Evolutionary conservation across 306 rosid species (phyloP).

Genomic region (Cicer bijugum): DNA sequence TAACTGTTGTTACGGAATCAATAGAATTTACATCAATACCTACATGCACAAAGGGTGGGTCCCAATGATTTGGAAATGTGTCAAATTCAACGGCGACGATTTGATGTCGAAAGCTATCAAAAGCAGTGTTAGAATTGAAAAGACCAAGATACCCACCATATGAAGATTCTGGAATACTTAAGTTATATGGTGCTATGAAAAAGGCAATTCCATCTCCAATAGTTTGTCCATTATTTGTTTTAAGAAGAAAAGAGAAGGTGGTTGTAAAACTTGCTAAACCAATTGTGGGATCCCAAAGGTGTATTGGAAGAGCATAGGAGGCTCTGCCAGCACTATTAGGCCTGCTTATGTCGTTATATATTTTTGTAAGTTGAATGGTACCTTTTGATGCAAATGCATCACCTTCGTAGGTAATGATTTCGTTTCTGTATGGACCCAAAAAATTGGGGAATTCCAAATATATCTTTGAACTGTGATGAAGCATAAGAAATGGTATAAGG

Average conservation of each 20-base stretch:
- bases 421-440: not conserved
- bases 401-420: slow-evolving; percentile 36
- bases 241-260: slow-evolving; percentile 10
- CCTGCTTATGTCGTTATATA: not conserved
- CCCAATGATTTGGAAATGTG: slow-evolving; percentile 41
- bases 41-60: slow-evolving; percentile 40
- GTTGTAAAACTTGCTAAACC: slow-evolving; percentile 20
- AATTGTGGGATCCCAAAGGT: slow-evolving; percentile 32
- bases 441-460: slow-evolving; percentile 10
- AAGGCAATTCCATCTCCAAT: slow-evolving; percentile 42
- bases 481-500: slow-evolving; percentile 26
- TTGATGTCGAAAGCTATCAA: not conserved
- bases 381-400: not conserved
- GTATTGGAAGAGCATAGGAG: slow-evolving; percentile 32
- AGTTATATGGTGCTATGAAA: slow-evolving; percentile 43
- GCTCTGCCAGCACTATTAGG: slow-evolving; percentile 41
- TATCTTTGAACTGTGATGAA: not conserved
- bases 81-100: slow-evolving; percentile 55
- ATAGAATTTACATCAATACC: slow-evolving; percentile 50
- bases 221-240: not conserved
- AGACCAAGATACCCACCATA: slow-evolving; percentile 47
- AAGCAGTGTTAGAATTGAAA: slow-evolving; percentile 12
- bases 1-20: not conserved
- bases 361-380: not conserved
- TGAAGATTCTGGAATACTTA: slow-evolving; percentile 39